Conservation (phyloP, 2,329 filamentous ascomycete species). For the Fusarium domesticum region DNA sequence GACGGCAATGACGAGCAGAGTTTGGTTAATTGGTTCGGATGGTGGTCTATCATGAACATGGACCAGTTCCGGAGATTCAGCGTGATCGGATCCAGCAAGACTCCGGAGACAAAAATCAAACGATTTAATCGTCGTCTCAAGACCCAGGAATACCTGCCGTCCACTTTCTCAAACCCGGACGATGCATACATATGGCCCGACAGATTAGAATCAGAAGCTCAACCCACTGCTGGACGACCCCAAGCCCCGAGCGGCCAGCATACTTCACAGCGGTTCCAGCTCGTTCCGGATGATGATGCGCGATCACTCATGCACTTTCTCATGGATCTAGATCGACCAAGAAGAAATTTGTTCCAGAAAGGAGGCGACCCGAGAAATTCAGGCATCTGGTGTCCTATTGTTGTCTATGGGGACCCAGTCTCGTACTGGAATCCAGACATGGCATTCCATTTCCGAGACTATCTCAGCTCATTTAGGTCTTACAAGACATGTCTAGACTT, state of each 20-base stretch:
- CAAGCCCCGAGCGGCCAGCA: neutral
- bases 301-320: conserved; percentile 9
- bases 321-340: neutral
- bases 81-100: conserved; percentile 48
- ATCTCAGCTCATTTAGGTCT: conserved; percentile 12
- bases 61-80: conserved; percentile 53
- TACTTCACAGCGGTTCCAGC: neutral
- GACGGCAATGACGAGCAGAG: conserved; percentile 60
- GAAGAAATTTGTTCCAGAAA: neutral
- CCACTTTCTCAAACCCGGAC: conserved; percentile 40
- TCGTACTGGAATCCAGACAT: conserved; percentile 36
- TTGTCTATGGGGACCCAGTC: conserved; percentile 40
- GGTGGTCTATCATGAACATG: conserved; percentile 51
- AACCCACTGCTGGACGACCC: neutral
- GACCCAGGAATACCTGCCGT: conserved; percentile 32
- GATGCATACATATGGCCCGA: conserved; percentile 13
- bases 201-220: conserved; percentile 1
- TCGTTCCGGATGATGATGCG: conserved; percentile 9
- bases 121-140: conserved; percentile 26
- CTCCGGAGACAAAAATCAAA: too few species aligned
- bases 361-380: conserved; percentile 4
- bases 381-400: conserved; percentile 18
- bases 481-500: conserved; percentile 26
- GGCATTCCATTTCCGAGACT: conserved; percentile 23
- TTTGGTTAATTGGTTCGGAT: conserved; percentile 61